Base-by-base conservation (phyloP, 1,139 yeast species). In the Candida sanyaensis region DNA sequence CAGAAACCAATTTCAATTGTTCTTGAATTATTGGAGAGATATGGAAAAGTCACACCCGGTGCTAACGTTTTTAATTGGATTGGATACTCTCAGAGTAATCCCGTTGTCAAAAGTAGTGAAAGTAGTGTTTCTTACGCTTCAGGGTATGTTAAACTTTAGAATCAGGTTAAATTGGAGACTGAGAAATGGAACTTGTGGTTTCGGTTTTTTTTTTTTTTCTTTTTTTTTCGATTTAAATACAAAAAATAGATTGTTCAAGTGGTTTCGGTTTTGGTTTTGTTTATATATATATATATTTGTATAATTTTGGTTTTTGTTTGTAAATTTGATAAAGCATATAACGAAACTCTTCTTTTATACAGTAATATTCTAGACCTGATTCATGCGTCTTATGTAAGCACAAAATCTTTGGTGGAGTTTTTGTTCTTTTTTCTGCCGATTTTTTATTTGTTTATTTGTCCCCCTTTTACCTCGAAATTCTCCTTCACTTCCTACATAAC, bases 51-150 rank as follows among this genome's bases (percentile, higher is more conserved):
- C 29, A 37, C 37, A 28, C 42, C 32, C 7, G 42, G 23, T 1
- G 39, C 33, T 24, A 49, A 44, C 3, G 52, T 48, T 7, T 81
- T 91, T 57, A 61, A 78, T 29, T 91, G 97, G 96, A 73, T 86
- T 17, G 91, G 89, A 0, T 93, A 93, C 62, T 73, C 86, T 1
- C 98, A 93, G 65, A 88, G 96, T 59, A 81, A 84, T 44, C 64
- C 66, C 24, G 96, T 78, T 1, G 58, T 56, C 0, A 61, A 64
- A 17, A 57, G 71, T 1, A 54, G 61, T 21, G 97, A 91, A 45
- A 83, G 92, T 57, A 86, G 97, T 68, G 96, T 93, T 41, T 86
- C 96, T 50, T 93, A 93, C 63, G 96, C 95, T 1, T 81, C 96
- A 42, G 98, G 96, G 0, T 88, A 81, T 60, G 88, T 66, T 8